Evolutionary conservation across 2,329 filamentous ascomycete genomes (phyloP).

Genomic region (Botrytis fragariae): DNA sequence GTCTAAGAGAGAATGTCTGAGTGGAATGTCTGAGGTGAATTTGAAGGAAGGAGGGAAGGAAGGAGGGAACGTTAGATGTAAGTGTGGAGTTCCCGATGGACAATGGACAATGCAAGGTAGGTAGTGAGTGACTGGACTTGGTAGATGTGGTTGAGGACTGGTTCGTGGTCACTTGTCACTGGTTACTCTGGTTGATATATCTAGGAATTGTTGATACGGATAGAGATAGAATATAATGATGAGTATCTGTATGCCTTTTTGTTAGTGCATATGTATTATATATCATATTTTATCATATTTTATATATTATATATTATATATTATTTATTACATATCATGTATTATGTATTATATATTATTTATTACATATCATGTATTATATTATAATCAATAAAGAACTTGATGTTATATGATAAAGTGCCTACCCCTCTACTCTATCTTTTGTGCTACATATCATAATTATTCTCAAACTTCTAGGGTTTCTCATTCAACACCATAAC

Average conservation of each 20-base stretch:
- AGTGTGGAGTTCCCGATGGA: slow-evolving; percentile 2
- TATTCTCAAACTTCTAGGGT: too few relatives aligned
- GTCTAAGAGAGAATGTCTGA: background rate
- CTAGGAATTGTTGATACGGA: background rate
- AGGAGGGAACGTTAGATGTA: background rate
- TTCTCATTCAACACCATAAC: background rate
- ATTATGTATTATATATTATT: too few relatives aligned
- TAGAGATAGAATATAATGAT: background rate
- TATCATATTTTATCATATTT: too few relatives aligned
- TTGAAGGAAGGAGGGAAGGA: background rate
- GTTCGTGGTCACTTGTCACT: background rate
- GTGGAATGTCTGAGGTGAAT: background rate
- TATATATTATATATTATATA: too few relatives aligned
- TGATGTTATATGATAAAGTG: background rate
- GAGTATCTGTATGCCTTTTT: too few relatives aligned
- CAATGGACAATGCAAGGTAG: background rate
- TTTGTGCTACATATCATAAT: too few relatives aligned
- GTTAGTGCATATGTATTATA: too few relatives aligned
- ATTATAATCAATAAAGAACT: background rate
- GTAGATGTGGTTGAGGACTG: background rate
- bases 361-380: too few relatives aligned
- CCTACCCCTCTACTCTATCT: too few relatives aligned
- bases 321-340: too few relatives aligned
- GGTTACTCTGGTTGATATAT: background rate
- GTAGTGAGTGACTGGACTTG: background rate